Evolutionary conservation across 1,284 basidiomycete species (phyloP), one percentile per base, ranked within the genome.

Genomic region (Malassezia vespertilionis): DNA sequence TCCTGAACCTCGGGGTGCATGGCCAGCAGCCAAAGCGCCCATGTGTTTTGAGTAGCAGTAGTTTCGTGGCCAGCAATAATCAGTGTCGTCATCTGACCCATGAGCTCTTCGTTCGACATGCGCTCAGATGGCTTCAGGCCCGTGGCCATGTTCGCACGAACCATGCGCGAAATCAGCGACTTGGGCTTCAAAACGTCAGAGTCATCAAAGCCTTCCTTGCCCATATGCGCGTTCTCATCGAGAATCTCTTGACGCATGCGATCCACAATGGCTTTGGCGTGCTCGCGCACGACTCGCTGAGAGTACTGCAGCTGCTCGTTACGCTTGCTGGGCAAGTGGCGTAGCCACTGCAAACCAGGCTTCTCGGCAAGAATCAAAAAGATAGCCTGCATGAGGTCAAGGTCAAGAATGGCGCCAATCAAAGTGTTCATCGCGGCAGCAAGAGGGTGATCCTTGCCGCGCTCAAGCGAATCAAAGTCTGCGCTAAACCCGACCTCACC

Each of bases 41-140:
- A 88, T 0, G 82, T 82, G 38, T 86, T 73, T 9, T 80, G 77
- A 22, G 86, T 77, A 2, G 82, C 82, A 10, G 82, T 82, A 0
- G 86, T 86, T 61, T 88, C 84, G 21, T 83, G 83, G 10, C 85
- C 85, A 12, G 83, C 85, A n/a, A 79, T 76, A 37, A 86, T 76
- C 65, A 86, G 83, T 0, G 82, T 86, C 7, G 80, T 80, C 53
- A 86, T 83, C 67, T 86, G 83, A 48, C 78, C 82, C 21, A 81
- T 72, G 3, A 83, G 78, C 60, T 86, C 83, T 12, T 75, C 72
- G 33, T 79, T 76, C 7, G 77, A 76, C 74, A 86, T 76, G 18
- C 74, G 74, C 62, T 82, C 77, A 0, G 73, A 72, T 2, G 37
- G 33, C 15, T 38, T 40, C 4, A 70, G 52, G 41, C 63, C 67